Conservation (phyloP, 1,284 basidiomycete species). For the Sporisorium reilianum region DNA sequence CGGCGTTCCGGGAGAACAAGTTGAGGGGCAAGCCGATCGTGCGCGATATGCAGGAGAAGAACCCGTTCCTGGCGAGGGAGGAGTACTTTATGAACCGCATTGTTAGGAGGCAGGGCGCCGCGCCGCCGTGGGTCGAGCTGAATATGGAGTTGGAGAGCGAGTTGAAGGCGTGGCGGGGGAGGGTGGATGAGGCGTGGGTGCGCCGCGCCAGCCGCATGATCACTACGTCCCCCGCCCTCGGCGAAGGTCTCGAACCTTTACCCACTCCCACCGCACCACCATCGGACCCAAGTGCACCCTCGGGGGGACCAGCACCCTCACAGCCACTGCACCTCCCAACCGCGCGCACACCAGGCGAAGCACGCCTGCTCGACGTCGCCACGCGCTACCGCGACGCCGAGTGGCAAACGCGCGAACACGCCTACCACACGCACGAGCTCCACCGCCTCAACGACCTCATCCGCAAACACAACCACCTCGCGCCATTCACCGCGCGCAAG, state of each 20-base stretch:
- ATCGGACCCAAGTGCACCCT: too few relatives aligned
- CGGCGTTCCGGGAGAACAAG: slow-evolving; percentile 79
- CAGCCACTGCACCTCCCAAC: slow-evolving; percentile 7
- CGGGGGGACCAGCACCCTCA: too few relatives aligned
- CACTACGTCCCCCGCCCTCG: slow-evolving; percentile 66
- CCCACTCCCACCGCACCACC: not conserved
- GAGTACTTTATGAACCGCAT: slow-evolving; percentile 83
- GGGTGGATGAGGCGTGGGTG: slow-evolving; percentile 76
- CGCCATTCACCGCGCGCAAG: slow-evolving; percentile 57
- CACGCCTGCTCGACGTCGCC: slow-evolving; percentile 61
- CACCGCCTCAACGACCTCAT: slow-evolving; percentile 57
- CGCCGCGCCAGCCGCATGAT: slow-evolving; percentile 77
- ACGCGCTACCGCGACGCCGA: slow-evolving; percentile 76
- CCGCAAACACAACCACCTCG: slow-evolving; percentile 57
- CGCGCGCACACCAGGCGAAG: slow-evolving; percentile 8
- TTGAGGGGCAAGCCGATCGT: slow-evolving; percentile 81
- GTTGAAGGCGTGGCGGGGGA: slow-evolving; percentile 76
- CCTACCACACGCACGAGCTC: slow-evolving; percentile 50
- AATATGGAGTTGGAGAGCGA: slow-evolving; percentile 78
- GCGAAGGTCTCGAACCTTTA: slow-evolving; percentile 71
- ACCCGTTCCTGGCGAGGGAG: slow-evolving; percentile 74
- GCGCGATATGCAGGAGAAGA: slow-evolving; percentile 77
- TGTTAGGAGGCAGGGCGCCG: slow-evolving; percentile 83
- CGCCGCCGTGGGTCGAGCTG: slow-evolving; percentile 90
- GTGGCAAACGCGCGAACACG: slow-evolving; percentile 79